A percentile compares a stretch with the other conserved stretches of the same genome.
These are phyloP conservation scores for Aspergillus sp. DNA, from an alignment of 2,329 filamentous ascomycete species.

Conservation along the genomic window DNA sequence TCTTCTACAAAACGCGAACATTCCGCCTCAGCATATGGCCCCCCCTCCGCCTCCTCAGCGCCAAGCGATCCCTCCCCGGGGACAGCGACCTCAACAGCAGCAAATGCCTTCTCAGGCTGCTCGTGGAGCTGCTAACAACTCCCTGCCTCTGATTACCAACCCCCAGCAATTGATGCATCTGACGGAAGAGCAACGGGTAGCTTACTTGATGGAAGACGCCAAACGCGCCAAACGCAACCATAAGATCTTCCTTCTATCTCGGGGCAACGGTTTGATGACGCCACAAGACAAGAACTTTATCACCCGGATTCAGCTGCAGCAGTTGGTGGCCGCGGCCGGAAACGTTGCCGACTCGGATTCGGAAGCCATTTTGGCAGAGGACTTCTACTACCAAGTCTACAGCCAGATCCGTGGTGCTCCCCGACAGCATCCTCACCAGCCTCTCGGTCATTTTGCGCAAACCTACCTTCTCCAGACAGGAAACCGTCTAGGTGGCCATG, in stretches of 20 bases:
- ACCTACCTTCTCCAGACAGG: conserved; percentile 97
- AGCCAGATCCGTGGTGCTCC: conserved; percentile 89
- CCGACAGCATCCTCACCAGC: conserved; percentile 87
- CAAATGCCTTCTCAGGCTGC: conserved; percentile 37
- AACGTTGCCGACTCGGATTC: conserved; percentile 77
- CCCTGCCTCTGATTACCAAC: conserved; percentile 60
- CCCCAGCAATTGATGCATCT: conserved; percentile 74
- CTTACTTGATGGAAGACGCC: conserved; percentile 85
- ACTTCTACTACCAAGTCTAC: conserved; percentile 98
- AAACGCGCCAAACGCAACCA: conserved; percentile 96
- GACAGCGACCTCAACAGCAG: conserved; percentile 35
- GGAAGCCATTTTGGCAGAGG: conserved; percentile 80
- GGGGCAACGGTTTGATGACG: conserved; percentile 97
- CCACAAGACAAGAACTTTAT: conserved; percentile 99
- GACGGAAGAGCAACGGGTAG: conserved; percentile 78
- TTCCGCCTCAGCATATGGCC: conserved; percentile 50
- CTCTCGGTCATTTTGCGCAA: conserved; percentile 92
- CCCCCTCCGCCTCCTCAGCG: conserved; percentile 35
- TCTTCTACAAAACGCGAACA: conserved; percentile 76
- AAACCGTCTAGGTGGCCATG: conserved; percentile 68
- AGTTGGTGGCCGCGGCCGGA: conserved; percentile 88
- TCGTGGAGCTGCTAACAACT: conserved; percentile 34
- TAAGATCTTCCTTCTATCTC: conserved; percentile 91
- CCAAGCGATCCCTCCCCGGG: conserved; percentile 37
- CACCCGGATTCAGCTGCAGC: conserved; percentile 94